phyloP scores from a whole-genome alignment of 352 stramenopile species.

The Phytophthora pistaciae region DNA sequence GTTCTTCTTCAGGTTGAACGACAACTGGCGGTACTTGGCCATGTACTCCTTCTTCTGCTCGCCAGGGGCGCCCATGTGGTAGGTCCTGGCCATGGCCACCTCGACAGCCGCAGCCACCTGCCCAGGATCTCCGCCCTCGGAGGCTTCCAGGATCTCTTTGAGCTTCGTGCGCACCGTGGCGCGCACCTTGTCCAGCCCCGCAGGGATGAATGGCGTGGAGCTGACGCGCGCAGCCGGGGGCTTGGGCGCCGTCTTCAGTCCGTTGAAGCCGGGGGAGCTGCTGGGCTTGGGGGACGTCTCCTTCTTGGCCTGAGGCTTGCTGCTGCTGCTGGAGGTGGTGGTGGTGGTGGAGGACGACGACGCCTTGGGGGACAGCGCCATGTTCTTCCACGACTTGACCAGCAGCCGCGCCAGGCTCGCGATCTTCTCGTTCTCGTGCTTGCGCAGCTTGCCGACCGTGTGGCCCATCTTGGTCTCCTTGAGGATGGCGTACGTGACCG shows the following conservation, averaged over 20 bases:
- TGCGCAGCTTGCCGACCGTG: slow-evolving; percentile 89
- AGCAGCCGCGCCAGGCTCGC: slow-evolving; percentile 77
- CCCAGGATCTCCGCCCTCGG: slow-evolving; percentile 56
- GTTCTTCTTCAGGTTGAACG: slow-evolving; percentile 95
- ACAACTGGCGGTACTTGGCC: slow-evolving; percentile 88
- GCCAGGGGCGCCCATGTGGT: slow-evolving; percentile 68
- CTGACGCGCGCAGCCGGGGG: slow-evolving; percentile 20
- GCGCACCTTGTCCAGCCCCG: slow-evolving; percentile 77
- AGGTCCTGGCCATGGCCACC: slow-evolving; percentile 78
- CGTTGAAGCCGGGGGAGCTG: slow-evolving; percentile 33
- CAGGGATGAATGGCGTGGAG: slow-evolving; percentile 63
- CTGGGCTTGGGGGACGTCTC: slow-evolving; percentile 10
- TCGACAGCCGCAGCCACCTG: slow-evolving; percentile 77
- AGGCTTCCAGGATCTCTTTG: slow-evolving; percentile 73
- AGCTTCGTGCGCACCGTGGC: slow-evolving; percentile 84
- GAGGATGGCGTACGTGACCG: slow-evolving; percentile 73
- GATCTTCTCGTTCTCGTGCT: slow-evolving; percentile 89
- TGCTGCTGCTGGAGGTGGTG: slow-evolving; percentile 26
- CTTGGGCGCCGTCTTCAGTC: slow-evolving; percentile 38
- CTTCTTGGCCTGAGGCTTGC: slow-evolving; percentile 33
- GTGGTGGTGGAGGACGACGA: slow-evolving; percentile 6
- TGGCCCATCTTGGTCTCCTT: slow-evolving; percentile 89
- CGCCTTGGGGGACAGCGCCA: slow-evolving; percentile 71
- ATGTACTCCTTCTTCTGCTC: slow-evolving; percentile 93
- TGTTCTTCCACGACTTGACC: slow-evolving; percentile 90